Conservation (phyloP, 2,329 filamentous ascomycete genomes). For the Pseudocercospora pini-densiflorae region DNA sequence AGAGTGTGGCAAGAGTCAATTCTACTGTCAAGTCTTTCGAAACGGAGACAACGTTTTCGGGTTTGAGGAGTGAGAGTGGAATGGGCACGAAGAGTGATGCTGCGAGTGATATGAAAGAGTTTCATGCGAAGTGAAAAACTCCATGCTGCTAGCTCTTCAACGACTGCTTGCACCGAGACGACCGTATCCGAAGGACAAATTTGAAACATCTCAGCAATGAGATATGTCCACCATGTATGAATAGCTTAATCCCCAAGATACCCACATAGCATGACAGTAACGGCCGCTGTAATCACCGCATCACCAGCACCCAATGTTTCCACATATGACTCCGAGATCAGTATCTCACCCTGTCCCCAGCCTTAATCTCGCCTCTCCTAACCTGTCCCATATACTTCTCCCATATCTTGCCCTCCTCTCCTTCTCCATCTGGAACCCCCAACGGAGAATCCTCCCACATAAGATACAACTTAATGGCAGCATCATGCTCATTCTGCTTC, state of each 20-base stretch:
- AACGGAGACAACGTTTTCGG: not conserved
- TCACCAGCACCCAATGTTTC: not conserved
- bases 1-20: not conserved
- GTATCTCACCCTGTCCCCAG: not conserved
- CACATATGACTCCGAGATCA: not conserved
- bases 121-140: not conserved
- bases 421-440: not conserved
- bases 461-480: not conserved
- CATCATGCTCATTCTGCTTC: not conserved
- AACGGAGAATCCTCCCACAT: conserved; percentile 1
- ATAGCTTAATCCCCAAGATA: not conserved
- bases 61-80: not conserved
- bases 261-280: not conserved
- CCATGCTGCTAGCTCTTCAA: too few species aligned
- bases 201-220: too few species aligned
- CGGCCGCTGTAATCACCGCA: not conserved
- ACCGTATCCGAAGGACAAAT: too few species aligned
- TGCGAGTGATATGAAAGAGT: not conserved
- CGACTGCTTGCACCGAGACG: too few species aligned
- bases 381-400: not conserved
- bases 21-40: conserved; percentile 5
- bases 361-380: not conserved
- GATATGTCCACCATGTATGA: not conserved
- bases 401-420: not conserved
- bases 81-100: not conserved